phyloP scores from a whole-genome alignment of 1,284 basidiomycete genomes.

The Tausonia pullulans region DNA sequence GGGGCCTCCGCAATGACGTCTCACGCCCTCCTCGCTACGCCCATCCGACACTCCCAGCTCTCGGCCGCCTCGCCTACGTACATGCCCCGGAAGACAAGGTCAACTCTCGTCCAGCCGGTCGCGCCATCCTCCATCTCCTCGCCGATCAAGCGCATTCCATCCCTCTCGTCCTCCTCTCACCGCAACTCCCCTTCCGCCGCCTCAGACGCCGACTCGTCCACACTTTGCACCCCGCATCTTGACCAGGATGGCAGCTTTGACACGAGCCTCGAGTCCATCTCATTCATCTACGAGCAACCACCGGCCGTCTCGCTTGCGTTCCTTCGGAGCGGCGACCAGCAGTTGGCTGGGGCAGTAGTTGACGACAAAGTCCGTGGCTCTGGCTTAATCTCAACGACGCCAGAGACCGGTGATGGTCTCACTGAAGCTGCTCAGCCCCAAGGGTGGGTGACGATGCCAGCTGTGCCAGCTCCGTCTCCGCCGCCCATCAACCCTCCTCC shows the following conservation, averaged over 20 bases:
- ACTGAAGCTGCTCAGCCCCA: too few relatives aligned
- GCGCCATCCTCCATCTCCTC: background rate
- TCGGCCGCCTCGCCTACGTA: background rate
- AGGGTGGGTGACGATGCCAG: too few relatives aligned
- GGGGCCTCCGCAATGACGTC: too few relatives aligned
- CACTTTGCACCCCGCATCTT: background rate
- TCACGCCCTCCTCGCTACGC: too few relatives aligned
- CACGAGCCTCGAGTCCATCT: constrained; percentile 11
- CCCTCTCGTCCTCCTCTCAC: constrained; percentile 17
- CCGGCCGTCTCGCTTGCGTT: constrained; percentile 10
- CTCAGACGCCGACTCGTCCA: background rate
- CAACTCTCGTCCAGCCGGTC: background rate
- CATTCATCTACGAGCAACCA: constrained; percentile 10
- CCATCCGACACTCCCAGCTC: too few relatives aligned
- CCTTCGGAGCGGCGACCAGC: background rate
- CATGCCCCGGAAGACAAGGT: background rate
- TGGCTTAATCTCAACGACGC: too few relatives aligned
- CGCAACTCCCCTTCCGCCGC: background rate
- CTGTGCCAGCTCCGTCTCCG: too few relatives aligned
- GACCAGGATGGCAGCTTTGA: background rate
- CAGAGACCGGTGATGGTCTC: too few relatives aligned
- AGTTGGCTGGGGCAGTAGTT: too few relatives aligned
- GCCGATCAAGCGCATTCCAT: constrained; percentile 20
- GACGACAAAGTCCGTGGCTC: too few relatives aligned
- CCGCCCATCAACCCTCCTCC: too few relatives aligned